Percentiles rank a stretch among this genome's conserved stretches.
Conservation (phyloP, 73 alveolate species). For the Halteria grandinella region DNA sequence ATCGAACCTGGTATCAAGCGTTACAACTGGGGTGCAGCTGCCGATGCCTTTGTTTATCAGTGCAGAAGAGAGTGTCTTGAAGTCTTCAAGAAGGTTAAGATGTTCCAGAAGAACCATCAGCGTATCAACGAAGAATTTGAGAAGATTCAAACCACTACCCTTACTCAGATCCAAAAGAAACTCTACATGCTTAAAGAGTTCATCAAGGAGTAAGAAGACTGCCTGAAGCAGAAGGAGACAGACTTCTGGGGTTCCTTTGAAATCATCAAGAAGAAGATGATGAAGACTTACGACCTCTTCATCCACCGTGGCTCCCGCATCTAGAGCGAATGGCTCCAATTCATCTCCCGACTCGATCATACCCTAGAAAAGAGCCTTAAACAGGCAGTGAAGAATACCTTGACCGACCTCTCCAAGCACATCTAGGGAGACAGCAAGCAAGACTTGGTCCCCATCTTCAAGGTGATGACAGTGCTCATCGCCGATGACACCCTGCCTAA, state of each 20-base stretch:
- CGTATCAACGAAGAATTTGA: slow-evolving; percentile 77
- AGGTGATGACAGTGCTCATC: slow-evolving; percentile 57
- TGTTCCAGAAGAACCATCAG: slow-evolving; percentile 78
- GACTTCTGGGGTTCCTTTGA: slow-evolving; percentile 71
- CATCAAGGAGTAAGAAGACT: slow-evolving; percentile 79
- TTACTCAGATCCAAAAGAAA: slow-evolving; percentile 74
- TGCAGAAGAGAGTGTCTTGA: slow-evolving; percentile 87
- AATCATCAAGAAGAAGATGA: slow-evolving; percentile 71
- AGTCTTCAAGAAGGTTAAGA: slow-evolving; percentile 81
- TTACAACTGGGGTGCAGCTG: slow-evolving; percentile 82
- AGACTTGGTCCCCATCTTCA: slow-evolving; percentile 68
- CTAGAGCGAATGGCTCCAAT: slow-evolving; percentile 73
- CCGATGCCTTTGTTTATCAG: slow-evolving; percentile 78
- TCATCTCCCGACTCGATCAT: slow-evolving; percentile 73
- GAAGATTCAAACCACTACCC: slow-evolving; percentile 70
- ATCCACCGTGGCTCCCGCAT: slow-evolving; percentile 70
- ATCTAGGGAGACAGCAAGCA: slow-evolving; percentile 81
- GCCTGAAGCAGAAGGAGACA: slow-evolving; percentile 65
- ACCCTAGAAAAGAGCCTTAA: slow-evolving; percentile 87
- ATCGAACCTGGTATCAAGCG: slow-evolving; percentile 81
- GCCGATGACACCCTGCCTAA: slow-evolving; percentile 57
- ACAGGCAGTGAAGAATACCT: slow-evolving; percentile 89
- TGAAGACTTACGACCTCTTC: slow-evolving; percentile 85
- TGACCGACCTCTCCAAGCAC: slow-evolving; percentile 83
- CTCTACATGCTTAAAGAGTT: slow-evolving; percentile 73